Evolutionary conservation across 768 basidiomycete species (phyloP), one percentile per base, ranked within the genome.

Genomic region (Pisolithus orientalis): DNA sequence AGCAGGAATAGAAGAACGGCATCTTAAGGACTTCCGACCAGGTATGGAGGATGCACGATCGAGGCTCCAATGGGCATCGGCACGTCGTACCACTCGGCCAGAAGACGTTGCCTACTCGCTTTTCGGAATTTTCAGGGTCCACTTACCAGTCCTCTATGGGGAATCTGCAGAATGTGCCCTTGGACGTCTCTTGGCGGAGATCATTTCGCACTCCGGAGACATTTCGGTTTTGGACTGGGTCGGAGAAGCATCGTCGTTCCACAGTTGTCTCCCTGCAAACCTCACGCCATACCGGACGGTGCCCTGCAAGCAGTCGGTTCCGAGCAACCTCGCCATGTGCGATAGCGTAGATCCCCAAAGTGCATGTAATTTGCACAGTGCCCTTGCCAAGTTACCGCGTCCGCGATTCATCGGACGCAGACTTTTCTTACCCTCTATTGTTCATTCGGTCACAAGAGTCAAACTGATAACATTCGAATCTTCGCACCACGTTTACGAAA

Each of bases 61-160:
- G 28, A 29, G 28, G 28, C 28, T 29, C 28, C 28, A 29, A 29
- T 29, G 28, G 21, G 21, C 21, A 21, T 21, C 21, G 21, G 21
- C 21, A 21, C 21, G 21, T 21, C 21, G 21, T 21, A 21, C 21
- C 21, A 21, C 21, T 21, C 21, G 21, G 21, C 21, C 21, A 21
- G 21, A 21, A 21, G 21, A 21, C 21, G 21, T 21, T 21, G 21
- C 21, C 21, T 21, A 21, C 21, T 21, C 21, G 21, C 21, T 21
- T 21, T 21, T 21, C 21, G 21, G 21, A 21, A 21, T 21, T 21
- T 21, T 21, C 21, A 21, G 21, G 21, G 21, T 21, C 21, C 21
- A 21, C 21, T 21, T 21, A 21, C 21, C 74, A 70, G 44, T 44
- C 67, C 24, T 21, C 21, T 21, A 21, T 21, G 21, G 21, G 21